A percentile compares a stretch with the other conserved stretches of the same genome.
phyloP scores from a whole-genome alignment of 2,329 filamentous ascomycete genomes.

The Exophiala oligosperma region DNA sequence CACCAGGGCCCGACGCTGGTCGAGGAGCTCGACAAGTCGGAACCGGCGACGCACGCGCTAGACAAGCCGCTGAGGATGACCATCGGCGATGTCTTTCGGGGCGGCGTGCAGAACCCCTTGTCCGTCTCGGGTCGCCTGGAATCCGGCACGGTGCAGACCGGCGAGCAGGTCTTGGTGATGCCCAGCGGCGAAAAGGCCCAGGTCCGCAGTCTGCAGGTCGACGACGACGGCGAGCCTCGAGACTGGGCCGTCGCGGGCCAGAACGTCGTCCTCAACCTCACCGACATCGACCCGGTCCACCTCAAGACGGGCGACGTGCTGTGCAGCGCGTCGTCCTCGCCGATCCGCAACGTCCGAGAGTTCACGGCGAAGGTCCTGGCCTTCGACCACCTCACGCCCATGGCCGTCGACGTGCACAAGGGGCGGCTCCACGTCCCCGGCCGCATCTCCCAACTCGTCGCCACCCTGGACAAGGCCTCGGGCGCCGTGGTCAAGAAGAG shows the following conservation, averaged over 20 bases:
- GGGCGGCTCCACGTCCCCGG: constrained; percentile 80
- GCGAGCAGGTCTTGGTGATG: constrained; percentile 76
- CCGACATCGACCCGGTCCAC: constrained; percentile 80
- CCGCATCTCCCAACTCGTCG: constrained; percentile 69
- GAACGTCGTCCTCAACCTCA: constrained; percentile 79
- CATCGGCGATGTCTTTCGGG: constrained; percentile 82
- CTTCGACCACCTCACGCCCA: constrained; percentile 86
- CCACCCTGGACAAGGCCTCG: constrained; percentile 74
- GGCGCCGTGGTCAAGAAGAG: constrained; percentile 78
- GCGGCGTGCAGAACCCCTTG: constrained; percentile 74
- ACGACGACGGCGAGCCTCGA: constrained; percentile 64
- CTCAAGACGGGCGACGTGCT: constrained; percentile 82
- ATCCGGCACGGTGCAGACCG: constrained; percentile 77
- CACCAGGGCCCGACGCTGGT: constrained; percentile 75
- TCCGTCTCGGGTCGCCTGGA: constrained; percentile 87
- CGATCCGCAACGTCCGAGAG: constrained; percentile 68
- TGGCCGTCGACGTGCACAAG: constrained; percentile 84
- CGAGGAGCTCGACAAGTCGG: constrained; percentile 79
- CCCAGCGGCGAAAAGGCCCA: constrained; percentile 79
- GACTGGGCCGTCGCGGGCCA: constrained; percentile 95
- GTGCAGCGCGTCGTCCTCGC: constrained; percentile 63
- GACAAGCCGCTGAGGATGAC: constrained; percentile 81
- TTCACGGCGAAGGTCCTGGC: constrained; percentile 85
- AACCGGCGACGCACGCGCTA: constrained; percentile 66
- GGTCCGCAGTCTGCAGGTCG: constrained; percentile 78